A percentile compares a stretch with the other conserved stretches of the same genome.
phyloP scores from a whole-genome alignment of 345 rosid species.

The Cardamine occulta region DNA sequence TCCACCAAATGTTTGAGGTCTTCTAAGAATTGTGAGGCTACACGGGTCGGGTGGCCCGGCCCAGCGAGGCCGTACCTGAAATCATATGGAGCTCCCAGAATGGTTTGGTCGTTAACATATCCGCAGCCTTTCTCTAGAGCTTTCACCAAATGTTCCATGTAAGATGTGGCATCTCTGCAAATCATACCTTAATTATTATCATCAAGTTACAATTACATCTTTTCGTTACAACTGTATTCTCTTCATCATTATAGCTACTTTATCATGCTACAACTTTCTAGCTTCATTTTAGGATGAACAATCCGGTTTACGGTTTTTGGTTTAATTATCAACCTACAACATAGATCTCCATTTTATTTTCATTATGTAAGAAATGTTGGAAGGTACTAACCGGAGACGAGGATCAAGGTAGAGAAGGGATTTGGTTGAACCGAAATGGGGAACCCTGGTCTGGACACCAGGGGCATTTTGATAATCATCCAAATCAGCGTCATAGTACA shows the following conservation, averaged over 20 bases:
- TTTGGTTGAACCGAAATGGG: conserved; percentile 66
- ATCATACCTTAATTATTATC: background rate
- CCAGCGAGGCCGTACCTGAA: conserved; percentile 83
- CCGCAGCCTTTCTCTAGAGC: conserved; percentile 59
- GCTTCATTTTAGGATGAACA: background rate
- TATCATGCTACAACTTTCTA: background rate
- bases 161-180: conserved; percentile 50
- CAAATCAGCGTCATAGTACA: conserved; percentile 55
- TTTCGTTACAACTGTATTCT: background rate
- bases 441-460: conserved; percentile 72
- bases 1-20: conserved; percentile 70
- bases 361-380: background rate
- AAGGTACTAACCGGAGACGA: conserved; percentile 58
- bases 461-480: conserved; percentile 82
- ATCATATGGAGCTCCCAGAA: conserved; percentile 90
- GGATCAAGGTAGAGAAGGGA: conserved; percentile 79
- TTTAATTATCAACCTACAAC: background rate
- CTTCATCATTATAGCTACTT: background rate
- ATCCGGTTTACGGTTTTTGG: background rate
- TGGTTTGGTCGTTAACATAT: conserved; percentile 58
- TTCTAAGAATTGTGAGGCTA: conserved; percentile 64
- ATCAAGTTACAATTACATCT: background rate
- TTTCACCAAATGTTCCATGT: conserved; percentile 73
- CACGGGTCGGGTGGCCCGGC: conserved; percentile 63
- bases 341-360: background rate